Evolutionary conservation across 768 basidiomycete genomes (phyloP).

Genomic region (Omphalotus guepiniiformis): DNA sequence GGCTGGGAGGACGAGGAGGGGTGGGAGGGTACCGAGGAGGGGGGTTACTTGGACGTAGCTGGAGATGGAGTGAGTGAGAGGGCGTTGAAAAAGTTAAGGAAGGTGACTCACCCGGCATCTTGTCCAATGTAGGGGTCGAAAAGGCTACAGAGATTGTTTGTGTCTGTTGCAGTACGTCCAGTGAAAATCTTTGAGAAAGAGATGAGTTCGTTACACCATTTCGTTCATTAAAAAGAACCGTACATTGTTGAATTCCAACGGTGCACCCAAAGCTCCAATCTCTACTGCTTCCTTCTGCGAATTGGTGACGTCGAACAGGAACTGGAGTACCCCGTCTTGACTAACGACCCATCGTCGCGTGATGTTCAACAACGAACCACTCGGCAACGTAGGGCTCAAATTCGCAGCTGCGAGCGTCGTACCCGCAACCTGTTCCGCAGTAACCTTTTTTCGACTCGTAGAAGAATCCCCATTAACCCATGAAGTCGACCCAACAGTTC

Average conservation of each 20-base stretch:
- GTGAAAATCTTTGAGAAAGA: conserved; percentile 55
- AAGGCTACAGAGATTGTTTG: conserved; percentile 48
- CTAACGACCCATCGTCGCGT: conserved; percentile 48
- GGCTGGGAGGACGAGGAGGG: conserved; percentile 44
- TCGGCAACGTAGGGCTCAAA: conserved; percentile 44
- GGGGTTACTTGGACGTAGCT: conserved; percentile 35
- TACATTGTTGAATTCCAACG: conserved; percentile 55
- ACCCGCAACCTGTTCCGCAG: conserved; percentile 34
- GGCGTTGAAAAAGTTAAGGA: background rate
- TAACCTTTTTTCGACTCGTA: conserved; percentile 34
- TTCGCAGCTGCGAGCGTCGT: conserved; percentile 45
- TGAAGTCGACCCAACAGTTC: conserved; percentile 37
- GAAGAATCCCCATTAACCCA: conserved; percentile 48
- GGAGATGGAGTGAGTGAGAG: background rate
- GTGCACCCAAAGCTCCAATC: conserved; percentile 49
- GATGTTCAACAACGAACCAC: conserved; percentile 40
- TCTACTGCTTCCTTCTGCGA: conserved; percentile 42
- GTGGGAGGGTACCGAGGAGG: conserved; percentile 48
- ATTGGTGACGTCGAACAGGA: conserved; percentile 50
- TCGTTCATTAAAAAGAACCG: too few relatives aligned
- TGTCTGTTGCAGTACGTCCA: conserved; percentile 44
- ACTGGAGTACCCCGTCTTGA: conserved; percentile 33
- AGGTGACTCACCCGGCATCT: conserved; percentile 52
- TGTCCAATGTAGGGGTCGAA: conserved; percentile 57
- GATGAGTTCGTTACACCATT: too few relatives aligned